Percentiles rank a stretch among this genome's conserved stretches.
Evolutionary conservation across 768 basidiomycete species (phyloP).

Genomic region (Kwoniella sp.): DNA sequence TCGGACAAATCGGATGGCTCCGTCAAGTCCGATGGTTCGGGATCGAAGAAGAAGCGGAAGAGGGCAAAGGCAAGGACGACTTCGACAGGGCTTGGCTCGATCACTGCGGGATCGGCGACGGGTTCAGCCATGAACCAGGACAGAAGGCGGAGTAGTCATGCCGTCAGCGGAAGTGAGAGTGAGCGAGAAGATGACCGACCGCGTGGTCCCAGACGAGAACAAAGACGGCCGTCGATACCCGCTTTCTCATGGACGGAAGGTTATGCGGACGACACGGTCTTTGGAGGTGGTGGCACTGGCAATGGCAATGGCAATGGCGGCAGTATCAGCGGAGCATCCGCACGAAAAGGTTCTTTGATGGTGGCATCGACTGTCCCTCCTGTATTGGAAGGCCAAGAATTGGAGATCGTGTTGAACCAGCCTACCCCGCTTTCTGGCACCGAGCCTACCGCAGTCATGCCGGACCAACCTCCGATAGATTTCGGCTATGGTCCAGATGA

Average conservation of each 20-base stretch:
- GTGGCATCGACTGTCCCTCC: slow-evolving; percentile 11
- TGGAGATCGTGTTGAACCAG: slow-evolving; percentile 24
- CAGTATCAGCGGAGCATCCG: slow-evolving; percentile 5
- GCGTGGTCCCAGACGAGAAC: background rate
- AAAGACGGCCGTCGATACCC: slow-evolving; percentile 15
- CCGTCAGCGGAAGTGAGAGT: slow-evolving; percentile 6
- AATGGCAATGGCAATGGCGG: background rate
- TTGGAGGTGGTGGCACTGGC: background rate
- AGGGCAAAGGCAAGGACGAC: background rate
- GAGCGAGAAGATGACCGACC: slow-evolving; percentile 10
- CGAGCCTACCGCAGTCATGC: slow-evolving; percentile 7
- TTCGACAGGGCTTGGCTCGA: slow-evolving; percentile 3
- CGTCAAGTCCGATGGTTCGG: background rate
- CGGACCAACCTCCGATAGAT: slow-evolving; percentile 5
- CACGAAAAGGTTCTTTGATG: slow-evolving; percentile 7
- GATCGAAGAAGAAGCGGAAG: background rate
- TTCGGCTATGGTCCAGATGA: slow-evolving; percentile 14
- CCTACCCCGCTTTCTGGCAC: slow-evolving; percentile 19
- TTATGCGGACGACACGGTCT: slow-evolving; percentile 22
- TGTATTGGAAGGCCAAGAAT: slow-evolving; percentile 10
- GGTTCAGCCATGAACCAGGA: background rate
- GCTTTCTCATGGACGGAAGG: slow-evolving; percentile 41
- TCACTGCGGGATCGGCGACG: slow-evolving; percentile 1
- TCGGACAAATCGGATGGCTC: slow-evolving; percentile 9
- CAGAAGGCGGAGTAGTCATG: slow-evolving; percentile 17